phyloP scores from a whole-genome alignment of 306 rosid genomes.

The Hippophae tibetana region DNA sequence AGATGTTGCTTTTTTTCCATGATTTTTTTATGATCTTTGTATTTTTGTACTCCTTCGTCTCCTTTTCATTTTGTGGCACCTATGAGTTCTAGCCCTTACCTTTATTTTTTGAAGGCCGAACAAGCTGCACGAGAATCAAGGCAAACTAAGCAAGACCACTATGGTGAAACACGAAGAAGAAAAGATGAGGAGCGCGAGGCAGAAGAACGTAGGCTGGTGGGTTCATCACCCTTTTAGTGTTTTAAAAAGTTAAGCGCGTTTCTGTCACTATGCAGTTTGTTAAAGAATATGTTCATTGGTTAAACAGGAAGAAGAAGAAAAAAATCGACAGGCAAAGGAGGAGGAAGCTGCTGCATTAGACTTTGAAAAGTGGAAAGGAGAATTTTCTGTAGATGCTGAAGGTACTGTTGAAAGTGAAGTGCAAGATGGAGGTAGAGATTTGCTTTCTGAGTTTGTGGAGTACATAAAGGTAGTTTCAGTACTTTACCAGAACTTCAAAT shows the following conservation, averaged over 20 bases:
- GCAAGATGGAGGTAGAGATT: constrained; percentile 55
- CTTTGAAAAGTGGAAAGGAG: constrained; percentile 97
- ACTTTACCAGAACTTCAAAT: background rate
- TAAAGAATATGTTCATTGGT: constrained; percentile 17
- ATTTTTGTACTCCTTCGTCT: background rate
- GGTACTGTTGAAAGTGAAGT: constrained; percentile 73
- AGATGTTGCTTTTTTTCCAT: too few relatives aligned
- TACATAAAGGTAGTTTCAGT: constrained; percentile 57
- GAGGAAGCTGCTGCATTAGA: constrained; percentile 94
- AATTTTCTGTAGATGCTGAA: constrained; percentile 87
- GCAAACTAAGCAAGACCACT: constrained; percentile 68
- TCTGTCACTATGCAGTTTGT: background rate
- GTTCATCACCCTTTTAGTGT: constrained; percentile 16
- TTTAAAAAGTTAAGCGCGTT: constrained; percentile 7
- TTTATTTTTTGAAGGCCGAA: constrained; percentile 56
- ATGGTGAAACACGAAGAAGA: constrained; percentile 69
- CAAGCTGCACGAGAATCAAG: constrained; percentile 73
- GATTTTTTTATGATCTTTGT: background rate
- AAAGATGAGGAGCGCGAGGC: constrained; percentile 96
- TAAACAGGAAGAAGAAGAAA: constrained; percentile 86
- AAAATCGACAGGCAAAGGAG: constrained; percentile 79
- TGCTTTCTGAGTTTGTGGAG: constrained; percentile 30
- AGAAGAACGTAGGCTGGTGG: constrained; percentile 59
- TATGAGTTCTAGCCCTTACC: constrained; percentile 6
- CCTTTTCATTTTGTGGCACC: constrained; percentile 5